These are phyloP conservation scores for Wickerhamiella australiensis DNA, from an alignment of 805 yeast genomes.

Conservation along the genomic window DNA sequence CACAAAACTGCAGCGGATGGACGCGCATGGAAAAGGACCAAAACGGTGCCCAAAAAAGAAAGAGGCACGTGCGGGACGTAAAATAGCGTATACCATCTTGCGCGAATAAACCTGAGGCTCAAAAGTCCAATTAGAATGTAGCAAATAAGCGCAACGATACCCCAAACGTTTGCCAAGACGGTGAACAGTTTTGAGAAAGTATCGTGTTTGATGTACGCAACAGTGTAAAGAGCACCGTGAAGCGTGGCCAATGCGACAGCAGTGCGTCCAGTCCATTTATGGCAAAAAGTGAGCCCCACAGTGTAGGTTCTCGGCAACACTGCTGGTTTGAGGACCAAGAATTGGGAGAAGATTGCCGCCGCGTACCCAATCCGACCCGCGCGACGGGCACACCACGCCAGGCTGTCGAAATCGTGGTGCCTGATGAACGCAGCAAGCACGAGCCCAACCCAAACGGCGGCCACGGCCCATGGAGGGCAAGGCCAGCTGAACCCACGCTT, in stretches of 20 bases:
- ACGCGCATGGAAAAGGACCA: slow-evolving; percentile 65
- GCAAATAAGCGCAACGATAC: slow-evolving; percentile 43
- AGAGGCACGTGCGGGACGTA: slow-evolving; percentile 59
- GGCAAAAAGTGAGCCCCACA: slow-evolving; percentile 59
- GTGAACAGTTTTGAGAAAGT: slow-evolving; percentile 3
- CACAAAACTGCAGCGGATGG: slow-evolving; percentile 58
- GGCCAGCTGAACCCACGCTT: slow-evolving; percentile 9
- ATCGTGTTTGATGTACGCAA: slow-evolving; percentile 10
- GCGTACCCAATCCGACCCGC: slow-evolving; percentile 69
- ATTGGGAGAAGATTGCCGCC: slow-evolving; percentile 59
- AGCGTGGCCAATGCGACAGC: slow-evolving; percentile 53
- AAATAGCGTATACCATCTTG: slow-evolving; percentile 50
- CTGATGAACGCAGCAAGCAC: slow-evolving; percentile 13
- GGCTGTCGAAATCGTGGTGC: slow-evolving; percentile 12
- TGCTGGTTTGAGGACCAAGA: slow-evolving; percentile 69
- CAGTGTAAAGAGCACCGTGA: slow-evolving; percentile 50
- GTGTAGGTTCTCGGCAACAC: slow-evolving; percentile 70
- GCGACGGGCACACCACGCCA: slow-evolving; percentile 50
- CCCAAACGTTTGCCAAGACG: slow-evolving; percentile 45
- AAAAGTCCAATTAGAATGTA: slow-evolving; percentile 50
- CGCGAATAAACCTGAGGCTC: slow-evolving; percentile 55
- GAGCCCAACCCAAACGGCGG: slow-evolving; percentile 12
- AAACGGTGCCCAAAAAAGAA: slow-evolving; percentile 55
- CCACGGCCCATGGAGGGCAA: slow-evolving; percentile 11
- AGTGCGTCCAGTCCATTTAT: slow-evolving; percentile 81